These are phyloP conservation scores for Tuber indicum DNA, from an alignment of 495 filamentous ascomycete species.

Conservation along the genomic window DNA sequence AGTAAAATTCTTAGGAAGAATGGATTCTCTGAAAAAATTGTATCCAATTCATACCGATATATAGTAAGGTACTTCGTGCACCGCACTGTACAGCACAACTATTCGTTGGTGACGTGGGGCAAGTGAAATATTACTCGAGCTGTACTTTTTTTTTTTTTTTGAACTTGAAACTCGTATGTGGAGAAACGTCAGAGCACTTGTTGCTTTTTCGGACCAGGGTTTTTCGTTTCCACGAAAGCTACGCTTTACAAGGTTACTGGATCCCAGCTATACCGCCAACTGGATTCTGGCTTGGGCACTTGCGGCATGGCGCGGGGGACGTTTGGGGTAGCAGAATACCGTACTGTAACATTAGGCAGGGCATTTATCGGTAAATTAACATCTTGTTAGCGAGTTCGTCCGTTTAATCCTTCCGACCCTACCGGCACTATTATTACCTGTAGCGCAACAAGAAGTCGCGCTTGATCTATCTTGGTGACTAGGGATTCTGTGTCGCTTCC, in stretches of 20 bases:
- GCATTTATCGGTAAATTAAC: not conserved
- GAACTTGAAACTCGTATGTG: not conserved
- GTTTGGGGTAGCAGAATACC: not conserved
- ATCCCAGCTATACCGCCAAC: not conserved
- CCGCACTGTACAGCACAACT: not conserved
- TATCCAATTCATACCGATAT: not conserved
- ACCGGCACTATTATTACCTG: not conserved
- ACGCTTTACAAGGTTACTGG: not conserved
- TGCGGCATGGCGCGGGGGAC: not conserved
- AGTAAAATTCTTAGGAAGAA: not conserved
- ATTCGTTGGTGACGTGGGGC: not conserved
- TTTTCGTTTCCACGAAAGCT: not conserved
- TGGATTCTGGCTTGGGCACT: not conserved
- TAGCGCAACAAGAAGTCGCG: not conserved
- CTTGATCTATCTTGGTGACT: not conserved
- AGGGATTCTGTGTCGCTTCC: not conserved
- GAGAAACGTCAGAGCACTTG: not conserved
- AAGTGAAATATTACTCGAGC: not conserved
- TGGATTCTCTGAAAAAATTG: not conserved
- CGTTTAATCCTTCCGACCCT: not conserved
- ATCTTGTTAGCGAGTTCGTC: not conserved
- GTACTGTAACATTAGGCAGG: not conserved
- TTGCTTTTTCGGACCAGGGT: not conserved
- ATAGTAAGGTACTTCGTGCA: not conserved
- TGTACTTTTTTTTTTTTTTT: not conserved